phyloP scores from a whole-genome alignment of 1,139 yeast species.

The Pneumocystis wakefieldiae region DNA sequence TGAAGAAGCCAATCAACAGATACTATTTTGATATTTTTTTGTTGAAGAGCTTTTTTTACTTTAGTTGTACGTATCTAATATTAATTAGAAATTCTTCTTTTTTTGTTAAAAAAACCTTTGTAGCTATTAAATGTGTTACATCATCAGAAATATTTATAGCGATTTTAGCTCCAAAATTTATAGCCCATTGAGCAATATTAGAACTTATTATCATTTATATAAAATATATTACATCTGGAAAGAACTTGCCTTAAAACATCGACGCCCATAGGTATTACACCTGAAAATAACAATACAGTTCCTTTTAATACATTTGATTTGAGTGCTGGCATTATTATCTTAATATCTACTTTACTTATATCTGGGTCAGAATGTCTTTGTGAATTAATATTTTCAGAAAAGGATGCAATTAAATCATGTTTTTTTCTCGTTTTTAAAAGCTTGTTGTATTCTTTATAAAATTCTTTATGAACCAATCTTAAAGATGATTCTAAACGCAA shows the following conservation, averaged over 20 bases:
- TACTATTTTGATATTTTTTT: conserved; percentile 48
- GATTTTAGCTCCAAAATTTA: conserved; percentile 79
- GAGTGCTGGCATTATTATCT: conserved; percentile 54
- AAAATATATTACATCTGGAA: neutral
- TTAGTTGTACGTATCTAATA: conserved; percentile 41
- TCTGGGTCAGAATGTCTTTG: neutral
- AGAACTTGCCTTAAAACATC: conserved; percentile 40
- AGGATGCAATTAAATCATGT: neutral
- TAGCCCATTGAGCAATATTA: conserved; percentile 84
- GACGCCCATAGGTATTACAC: conserved; percentile 67
- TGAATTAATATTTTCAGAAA: neutral
- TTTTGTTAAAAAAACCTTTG: conserved; percentile 31
- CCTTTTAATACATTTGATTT: conserved; percentile 54
- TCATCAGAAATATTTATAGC: conserved; percentile 55
- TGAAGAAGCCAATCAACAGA: conserved; percentile 87
- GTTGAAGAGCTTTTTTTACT: conserved; percentile 45
- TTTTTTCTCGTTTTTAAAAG: neutral
- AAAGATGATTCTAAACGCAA: conserved; percentile 48
- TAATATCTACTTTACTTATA: conserved; percentile 24
- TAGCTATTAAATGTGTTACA: conserved; percentile 82
- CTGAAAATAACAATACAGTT: conserved; percentile 64
- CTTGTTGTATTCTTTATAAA: conserved; percentile 36
- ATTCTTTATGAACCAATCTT: conserved; percentile 46
- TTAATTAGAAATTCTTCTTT: neutral
- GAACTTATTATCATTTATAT: conserved; percentile 16